Evolutionary conservation across 345 rosid species (phyloP), one percentile per base, ranked within the genome.

Genomic region (Acer saccharum): DNA sequence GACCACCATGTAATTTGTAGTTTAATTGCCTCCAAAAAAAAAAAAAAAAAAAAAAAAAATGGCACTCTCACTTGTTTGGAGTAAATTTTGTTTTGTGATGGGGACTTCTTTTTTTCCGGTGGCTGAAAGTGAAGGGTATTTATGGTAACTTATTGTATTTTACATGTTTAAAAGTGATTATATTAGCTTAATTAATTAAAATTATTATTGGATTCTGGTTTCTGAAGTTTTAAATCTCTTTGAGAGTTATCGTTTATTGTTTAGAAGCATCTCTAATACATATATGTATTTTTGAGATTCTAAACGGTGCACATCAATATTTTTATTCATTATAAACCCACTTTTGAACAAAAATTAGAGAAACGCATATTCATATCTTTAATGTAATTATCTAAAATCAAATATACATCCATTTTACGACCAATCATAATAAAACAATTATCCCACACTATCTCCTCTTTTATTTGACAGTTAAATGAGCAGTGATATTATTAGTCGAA

Each of bases 1-100:
- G 83, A 72, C 84, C 18, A 25, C 50, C 10, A 6, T 69, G 50
- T 72, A 74, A 13, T 72, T 32, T 79, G 74, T 83, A 67, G 79
- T 81, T 85, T 82, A 35, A 35, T 35, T 83, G 86, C 55, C 61
- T 39, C 78, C 79, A 29, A 29, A 29, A 29, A 25, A 25, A 25
- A 25, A 25, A 25, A 25, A 60, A 43, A 77, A 84, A 35, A 35
- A 35, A 4, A 32, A 32, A 3, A 4, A 32, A 3, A 35, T 35
- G 39, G 39, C 39, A 0, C 39, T 35, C 39, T 35, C 39, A 4
- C 39, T 35, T 58, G 63, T 58, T 58, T 18, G 64, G 27, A 60
- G 64, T 4, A 35, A 60, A 20, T 60, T 66, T 68, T n/a, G 29
- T 58, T 66, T 54, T 13, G 74, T 54, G 39, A 35, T 35, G 3